Evolutionary conservation across 495 filamentous ascomycete genomes (phyloP), one percentile per base, ranked within the genome.

Genomic region (Xylaria nigripes): DNA sequence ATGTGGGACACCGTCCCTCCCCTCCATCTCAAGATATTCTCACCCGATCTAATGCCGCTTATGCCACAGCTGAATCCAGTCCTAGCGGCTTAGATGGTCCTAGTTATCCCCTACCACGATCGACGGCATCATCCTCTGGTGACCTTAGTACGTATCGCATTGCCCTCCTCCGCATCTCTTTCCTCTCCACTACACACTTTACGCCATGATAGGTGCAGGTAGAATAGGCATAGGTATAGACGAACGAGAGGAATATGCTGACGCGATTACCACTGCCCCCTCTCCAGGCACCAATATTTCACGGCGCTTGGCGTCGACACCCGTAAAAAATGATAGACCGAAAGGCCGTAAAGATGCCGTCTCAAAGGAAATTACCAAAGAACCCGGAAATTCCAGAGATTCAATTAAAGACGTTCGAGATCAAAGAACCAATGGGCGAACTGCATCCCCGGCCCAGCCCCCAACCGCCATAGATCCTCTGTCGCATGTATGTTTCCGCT

Each of bases 391-490:
- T 18, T n/a, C 51, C 2, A 41, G 51, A 48, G 53, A 55, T 24
- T 25, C 53, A 44, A 48, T 49, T 55, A 55, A 49, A 38, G 45
- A 55, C 21, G 12, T 23, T 12, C 32, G 34, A 48, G 51, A 54
- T 16, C 53, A 49, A 25, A 49, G 53, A 50, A 4, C 27, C 22
- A 51, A 53, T 47, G 54, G 54, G 30, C 55, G 60, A 41, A 12
- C 54, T 50, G 49, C 45, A 24, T 42, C 62, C 45, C 61, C 60
- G 49, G 38, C 54, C 44, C 36, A 45, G 36, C 19, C 50, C 19
- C 54, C 69, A 13, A 54, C 66, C 3, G 69, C 68, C 42, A 68
- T 76, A 19, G 73, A 77, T 57, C 73, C 75, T 9, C 58, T 77
- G 53, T 74, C 73, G 4, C 74, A 75, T 56, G 74, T 77, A 57